Base-by-base conservation (phyloP, 129 eudicot genomes). In the Escallonia herrerae region DNA sequence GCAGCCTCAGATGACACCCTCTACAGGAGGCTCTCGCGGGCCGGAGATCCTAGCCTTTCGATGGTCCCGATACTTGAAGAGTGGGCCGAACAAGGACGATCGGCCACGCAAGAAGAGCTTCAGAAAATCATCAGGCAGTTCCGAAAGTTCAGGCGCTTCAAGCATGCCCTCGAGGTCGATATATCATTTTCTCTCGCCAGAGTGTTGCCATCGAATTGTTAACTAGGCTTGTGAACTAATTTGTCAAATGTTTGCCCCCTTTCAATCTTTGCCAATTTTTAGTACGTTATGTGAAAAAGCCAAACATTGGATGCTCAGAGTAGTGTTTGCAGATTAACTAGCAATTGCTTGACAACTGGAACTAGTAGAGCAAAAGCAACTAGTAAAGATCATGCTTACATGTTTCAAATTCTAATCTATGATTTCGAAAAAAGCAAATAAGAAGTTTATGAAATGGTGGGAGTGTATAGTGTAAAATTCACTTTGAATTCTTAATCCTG, bases 11-110 rank as follows among this genome's bases (percentile, higher is more conserved):
- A 69, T 14, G 81, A 56, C 47, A 76, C 37, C 67, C 65, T 82
- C 50, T 82, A 55, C 76, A 42, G 67, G 7, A 67, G 87, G 66
- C 61, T 82, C 33, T 40, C 69, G 42, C 77, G 72, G 40, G 40
- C 57, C 6, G 81, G 72, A 0, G 72, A 78, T 68, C 81, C 76
- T 33, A 63, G 43, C 13, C 15, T 72, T 8, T 78, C 83, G 41
- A 56, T 82, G 12, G 13, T 74, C 7, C 87, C 87, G 6, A n/a
- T 82, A 46, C 75, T 82, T 49, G 87, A 82, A 2, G 81, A 82
- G 48, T 82, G 87, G 83, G 52, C 71, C 15, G 47, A 75, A 5
- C 83, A 78, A 67, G 83, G 77, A 15, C 74, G 74, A 44, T 7
- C 59, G 56, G 48, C 78, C 39, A 22, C 15, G 2, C 45, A 40